Base-by-base conservation (phyloP, 1,284 basidiomycete genomes). In the Papiliotrema laurentii region DNA sequence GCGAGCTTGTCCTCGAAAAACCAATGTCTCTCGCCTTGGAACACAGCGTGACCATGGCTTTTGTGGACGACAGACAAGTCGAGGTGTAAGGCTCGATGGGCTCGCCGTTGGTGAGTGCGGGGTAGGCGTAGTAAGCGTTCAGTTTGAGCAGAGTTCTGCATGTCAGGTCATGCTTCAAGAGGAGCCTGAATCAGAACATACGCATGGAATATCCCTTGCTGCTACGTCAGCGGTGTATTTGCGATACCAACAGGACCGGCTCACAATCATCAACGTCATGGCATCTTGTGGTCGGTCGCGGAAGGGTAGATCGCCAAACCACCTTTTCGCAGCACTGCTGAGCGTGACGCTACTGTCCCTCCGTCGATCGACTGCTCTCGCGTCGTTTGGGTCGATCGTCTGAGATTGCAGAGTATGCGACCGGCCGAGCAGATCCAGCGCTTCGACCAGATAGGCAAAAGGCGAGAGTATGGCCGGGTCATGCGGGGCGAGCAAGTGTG, bases 91-190 rank as follows among this genome's bases (percentile, higher is more conserved):
- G 71, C 53, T 73, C 68, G 39, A 68, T 52, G 7, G 66, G 61
- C 14, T 62, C 64, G 26, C 66, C 63, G 43, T 65, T 67, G 4
- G 65, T 64, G 5, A 69, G 43, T n/a, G 71, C 68, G 0, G 73
- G 72, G 46, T 59, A 73, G 11, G 71, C 71, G 49, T 73, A 66
- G 51, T 69, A 70, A 6, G 70, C 71, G 46, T 73, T 72, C 16
- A 75, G 57, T 51, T 73, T 73, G 30, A 75, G 61, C 2, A 75
- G 50, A 0, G 71, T 73, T 0, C 62, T 66, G 50, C 5, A 41
- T 24, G 34, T 45, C n/a, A 47, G 37, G 18, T 16, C 14, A 18
- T 18, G 27, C 28, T 16, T n/a, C 22, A 18, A 25, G 28, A 33
- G 28, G 25, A 21, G 26, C 16, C 13, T 22, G 40, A 10, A 7